These are phyloP conservation scores for Oryza longistaminata DNA, from an alignment of 176 grass and related monocot species.

Conservation along the genomic window DNA sequence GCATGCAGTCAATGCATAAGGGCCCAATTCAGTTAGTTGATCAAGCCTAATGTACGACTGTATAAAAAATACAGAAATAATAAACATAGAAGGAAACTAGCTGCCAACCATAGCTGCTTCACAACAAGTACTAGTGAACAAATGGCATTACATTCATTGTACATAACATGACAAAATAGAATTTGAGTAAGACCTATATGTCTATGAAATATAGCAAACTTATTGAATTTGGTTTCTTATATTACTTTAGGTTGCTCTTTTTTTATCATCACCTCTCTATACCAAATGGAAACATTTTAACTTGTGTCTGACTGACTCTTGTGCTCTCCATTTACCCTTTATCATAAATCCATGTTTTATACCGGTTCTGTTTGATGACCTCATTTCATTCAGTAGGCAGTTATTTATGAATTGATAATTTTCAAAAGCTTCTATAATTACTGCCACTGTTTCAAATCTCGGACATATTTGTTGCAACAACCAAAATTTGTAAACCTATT, in stretches of 20 bases:
- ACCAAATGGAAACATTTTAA: constrained; percentile 17
- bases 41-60: constrained; percentile 31
- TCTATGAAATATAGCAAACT: background rate
- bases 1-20: constrained; percentile 47
- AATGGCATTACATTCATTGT: constrained; percentile 23
- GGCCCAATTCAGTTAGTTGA: constrained; percentile 46
- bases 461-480: constrained; percentile 12
- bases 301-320: constrained; percentile 3
- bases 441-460: constrained; percentile 2
- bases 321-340: background rate
- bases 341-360: constrained; percentile 7
- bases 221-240: background rate
- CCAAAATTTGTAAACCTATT: background rate
- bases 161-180: constrained; percentile 23
- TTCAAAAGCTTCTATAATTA: background rate
- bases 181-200: constrained; percentile 11
- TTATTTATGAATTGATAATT: constrained; percentile 22
- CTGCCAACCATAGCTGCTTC: constrained; percentile 21
- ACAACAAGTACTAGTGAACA: constrained; percentile 32
- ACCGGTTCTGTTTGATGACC: constrained; percentile 16
- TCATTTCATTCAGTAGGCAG: constrained; percentile 26
- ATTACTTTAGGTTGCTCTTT: constrained; percentile 14
- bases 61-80: constrained; percentile 31
- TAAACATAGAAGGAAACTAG: constrained; percentile 29
- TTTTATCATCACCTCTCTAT: background rate